Base-by-base conservation (phyloP, 805 yeast genomes). In the Monosporozyma aerobia region DNA sequence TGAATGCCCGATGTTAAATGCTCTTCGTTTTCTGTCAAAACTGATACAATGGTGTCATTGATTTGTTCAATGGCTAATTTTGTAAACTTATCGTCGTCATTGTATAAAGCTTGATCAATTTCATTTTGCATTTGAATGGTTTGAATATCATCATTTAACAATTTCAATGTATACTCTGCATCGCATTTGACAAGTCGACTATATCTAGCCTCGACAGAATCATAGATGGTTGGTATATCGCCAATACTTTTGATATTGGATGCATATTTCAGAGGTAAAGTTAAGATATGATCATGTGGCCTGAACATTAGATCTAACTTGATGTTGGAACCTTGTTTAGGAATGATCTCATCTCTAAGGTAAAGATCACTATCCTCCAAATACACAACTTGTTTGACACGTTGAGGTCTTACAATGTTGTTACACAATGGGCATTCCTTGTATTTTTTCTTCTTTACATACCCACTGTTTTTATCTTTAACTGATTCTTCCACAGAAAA, bases 361-460 rank as follows among this genome's bases (percentile, higher is more conserved):
- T 23, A 33, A 22, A 47, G 29, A 35, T 47, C 43, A 11, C 23
- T 23, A 35, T 78, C 23, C 3, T 79, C 78, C 47, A 63, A 63
- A 48, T 77, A 73, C 47, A 79, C 61, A 0, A 87, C 97, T 0
- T 95, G 90, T 52, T 83, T 77, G 9, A 83, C 72, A 50, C 80
- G 82, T 27, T 77, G 75, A 23, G 76, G 76, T 51, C 75, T 73
- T 10, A 85, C 73, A 43, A 71, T 68, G 47, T 81, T 80, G 3
- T 82, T 74, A 68, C 97, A 90, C 27, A 90, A 68, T 0, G 97
- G 97, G 65, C 97, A 90, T 46, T 81, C 87, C 50, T 80, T 81
- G 53, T 77, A 75, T 61, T 77, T 80, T 69, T 77, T 60, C 58
- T 72, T 72, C 47, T 70, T 68, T 2, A 51, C 57, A 46, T 60